phyloP scores from a whole-genome alignment of 2,329 filamentous ascomycete species.

The Catunica adiposa region DNA sequence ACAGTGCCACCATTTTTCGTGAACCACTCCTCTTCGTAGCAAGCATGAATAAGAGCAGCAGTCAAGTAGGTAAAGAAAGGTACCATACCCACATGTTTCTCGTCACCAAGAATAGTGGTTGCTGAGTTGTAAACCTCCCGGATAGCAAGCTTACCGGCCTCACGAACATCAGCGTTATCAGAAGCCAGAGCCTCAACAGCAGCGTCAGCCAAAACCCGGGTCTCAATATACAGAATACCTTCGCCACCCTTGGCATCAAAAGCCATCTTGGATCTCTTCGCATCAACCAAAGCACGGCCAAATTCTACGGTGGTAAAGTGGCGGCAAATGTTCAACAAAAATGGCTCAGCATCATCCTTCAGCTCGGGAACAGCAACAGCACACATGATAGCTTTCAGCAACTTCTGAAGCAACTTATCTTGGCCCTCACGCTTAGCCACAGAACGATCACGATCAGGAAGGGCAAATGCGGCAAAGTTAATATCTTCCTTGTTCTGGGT shows the following conservation, averaged over 20 bases:
- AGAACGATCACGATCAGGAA: constrained; percentile 64
- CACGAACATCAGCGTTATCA: constrained; percentile 62
- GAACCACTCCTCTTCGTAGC: constrained; percentile 97
- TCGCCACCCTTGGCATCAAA: constrained; percentile 81
- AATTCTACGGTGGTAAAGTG: constrained; percentile 88
- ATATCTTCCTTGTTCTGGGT: constrained; percentile 54
- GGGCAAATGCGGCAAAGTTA: constrained; percentile 53
- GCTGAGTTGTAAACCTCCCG: constrained; percentile 62
- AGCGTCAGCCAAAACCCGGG: constrained; percentile 72
- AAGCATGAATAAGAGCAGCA: constrained; percentile 79
- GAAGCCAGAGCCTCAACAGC: constrained; percentile 82
- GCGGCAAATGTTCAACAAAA: constrained; percentile 66
- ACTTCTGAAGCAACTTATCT: constrained; percentile 64
- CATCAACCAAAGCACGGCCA: constrained; percentile 63
- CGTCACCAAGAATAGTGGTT: constrained; percentile 60
- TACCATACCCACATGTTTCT: constrained; percentile 54
- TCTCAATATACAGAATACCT: constrained; percentile 73
- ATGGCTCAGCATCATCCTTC: constrained; percentile 54
- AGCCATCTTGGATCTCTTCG: constrained; percentile 57
- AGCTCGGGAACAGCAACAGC: constrained; percentile 70
- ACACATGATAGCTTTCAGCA: constrained; percentile 79
- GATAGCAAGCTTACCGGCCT: constrained; percentile 66
- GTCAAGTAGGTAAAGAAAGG: constrained; percentile 74
- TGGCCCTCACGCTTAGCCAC: constrained; percentile 75
- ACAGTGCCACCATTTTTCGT: constrained; percentile 85